Evolutionary conservation across 1,139 yeast species (phyloP), one percentile per base, ranked within the genome.

Genomic region (Candida tunisiensis): DNA sequence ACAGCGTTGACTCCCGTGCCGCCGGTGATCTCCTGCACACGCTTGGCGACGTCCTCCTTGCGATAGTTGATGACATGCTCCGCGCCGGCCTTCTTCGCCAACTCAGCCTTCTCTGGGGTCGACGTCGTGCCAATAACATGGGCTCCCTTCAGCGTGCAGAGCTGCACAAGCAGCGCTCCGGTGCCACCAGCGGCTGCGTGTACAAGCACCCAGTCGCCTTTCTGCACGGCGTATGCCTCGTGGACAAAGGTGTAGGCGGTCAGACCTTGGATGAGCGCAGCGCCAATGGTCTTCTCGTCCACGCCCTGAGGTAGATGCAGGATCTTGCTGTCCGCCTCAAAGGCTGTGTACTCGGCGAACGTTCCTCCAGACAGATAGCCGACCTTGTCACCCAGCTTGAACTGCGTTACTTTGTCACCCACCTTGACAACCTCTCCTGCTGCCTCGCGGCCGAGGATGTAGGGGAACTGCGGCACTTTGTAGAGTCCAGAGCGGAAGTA

Each of bases 121-220:
- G 94, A 79, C 3, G 92, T 88, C 22, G 79, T 60, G 3, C 91
- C 94, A 53, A 85, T 82, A 26, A 73, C 85, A 35, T 67, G 71
- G 3, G 82, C 94, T 15, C 93, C 92, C 28, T 57, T 57, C 16
- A 51, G 51, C 19, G 61, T 47, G 28, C 73, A 55, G 49, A 82
- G 53, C 51, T 82, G 94, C 60, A 30, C 52, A 46, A 80, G 51
- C 50, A 80, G 93, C 21, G 61, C 60, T 2, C 95, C 95, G 28
- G 79, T 88, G 31, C 95, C 94, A 27, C 95, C 95, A 6, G 94
- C 93, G 11, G 93, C 93, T 2, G 95, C 95, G 60, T 85, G 82
- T 19, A 80, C 72, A 29, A 83, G 58, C 23, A 75, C 64, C 38
- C 51, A 63, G 34, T 85, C 94, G 28, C 69, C 83, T 44, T 62